phyloP scores from a whole-genome alignment of 495 filamentous ascomycete species.

The Podospora appendiculata region DNA sequence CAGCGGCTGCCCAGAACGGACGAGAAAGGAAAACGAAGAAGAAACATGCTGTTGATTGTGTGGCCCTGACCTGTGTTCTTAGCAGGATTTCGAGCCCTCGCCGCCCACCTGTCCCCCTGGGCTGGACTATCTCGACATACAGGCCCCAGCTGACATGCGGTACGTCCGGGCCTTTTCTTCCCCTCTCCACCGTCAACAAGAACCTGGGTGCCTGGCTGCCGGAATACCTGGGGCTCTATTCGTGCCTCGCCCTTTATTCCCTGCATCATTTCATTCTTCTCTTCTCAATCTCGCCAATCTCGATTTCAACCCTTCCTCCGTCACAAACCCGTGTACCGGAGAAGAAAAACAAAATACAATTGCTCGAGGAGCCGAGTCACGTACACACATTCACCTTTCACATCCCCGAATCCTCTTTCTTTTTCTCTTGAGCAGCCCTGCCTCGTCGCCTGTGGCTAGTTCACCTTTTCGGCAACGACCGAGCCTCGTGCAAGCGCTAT shows the following conservation, averaged over 20 bases:
- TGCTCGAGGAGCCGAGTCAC: too few species aligned
- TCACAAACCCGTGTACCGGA: neutral
- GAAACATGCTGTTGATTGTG: too few species aligned
- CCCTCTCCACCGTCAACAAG: neutral
- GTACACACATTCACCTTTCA: too few species aligned
- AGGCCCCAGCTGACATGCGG: conserved; percentile 40
- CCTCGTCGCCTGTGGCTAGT: neutral
- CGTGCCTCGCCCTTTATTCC: conserved; percentile 6
- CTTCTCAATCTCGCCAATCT: conserved; percentile 6
- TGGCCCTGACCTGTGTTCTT: conserved; percentile 4
- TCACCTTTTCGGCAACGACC: neutral
- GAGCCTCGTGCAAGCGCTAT: conserved; percentile 2
- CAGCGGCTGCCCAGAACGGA: too few species aligned
- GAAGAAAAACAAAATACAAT: too few species aligned
- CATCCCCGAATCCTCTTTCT: too few species aligned
- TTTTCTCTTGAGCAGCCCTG: too few species aligned
- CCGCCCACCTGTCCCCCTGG: conserved; percentile 33
- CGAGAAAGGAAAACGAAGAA: too few species aligned
- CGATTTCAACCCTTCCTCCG: neutral
- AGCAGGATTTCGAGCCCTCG: conserved; percentile 44
- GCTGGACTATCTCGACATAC: conserved; percentile 42
- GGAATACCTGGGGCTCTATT: too few species aligned
- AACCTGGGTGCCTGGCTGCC: too few species aligned
- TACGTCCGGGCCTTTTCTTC: conserved; percentile 22
- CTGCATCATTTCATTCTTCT: conserved; percentile 18